These are phyloP conservation scores for Ogataea nakhonphanomensis DNA, from an alignment of 805 yeast genomes.

Conservation along the genomic window DNA sequence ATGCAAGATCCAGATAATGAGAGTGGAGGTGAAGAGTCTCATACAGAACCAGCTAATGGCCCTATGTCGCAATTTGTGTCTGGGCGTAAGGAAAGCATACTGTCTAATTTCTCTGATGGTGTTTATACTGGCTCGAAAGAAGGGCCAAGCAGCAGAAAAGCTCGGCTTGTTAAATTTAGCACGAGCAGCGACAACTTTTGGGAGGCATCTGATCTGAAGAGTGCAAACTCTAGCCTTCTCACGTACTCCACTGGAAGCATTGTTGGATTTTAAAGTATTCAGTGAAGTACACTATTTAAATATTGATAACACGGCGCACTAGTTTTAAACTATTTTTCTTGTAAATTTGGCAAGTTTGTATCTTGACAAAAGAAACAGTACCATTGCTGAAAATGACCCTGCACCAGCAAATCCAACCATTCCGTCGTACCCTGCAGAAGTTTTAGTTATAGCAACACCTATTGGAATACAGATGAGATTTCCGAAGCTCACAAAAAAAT, in stretches of 20 bases:
- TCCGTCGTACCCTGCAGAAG: constrained; percentile 28
- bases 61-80: constrained; percentile 2
- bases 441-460: constrained; percentile 34
- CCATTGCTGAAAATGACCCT: constrained; percentile 20
- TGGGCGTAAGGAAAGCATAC: constrained; percentile 16
- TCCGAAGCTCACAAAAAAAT: constrained; percentile 44
- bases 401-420: constrained; percentile 34
- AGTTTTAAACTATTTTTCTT: constrained; percentile 4
- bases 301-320: background rate
- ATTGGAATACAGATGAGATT: constrained; percentile 47
- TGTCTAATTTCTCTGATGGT: constrained; percentile 14
- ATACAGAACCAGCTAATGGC: constrained; percentile 12
- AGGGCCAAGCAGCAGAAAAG: constrained; percentile 3
- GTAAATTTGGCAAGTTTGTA: constrained; percentile 25
- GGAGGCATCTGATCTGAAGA: constrained; percentile 21
- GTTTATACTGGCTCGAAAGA: constrained; percentile 1
- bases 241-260: constrained; percentile 28
- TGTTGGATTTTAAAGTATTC: constrained; percentile 21
- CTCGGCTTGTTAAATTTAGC: constrained; percentile 2
- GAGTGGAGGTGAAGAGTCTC: constrained; percentile 4
- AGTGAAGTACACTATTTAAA: background rate
- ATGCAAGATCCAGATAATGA: constrained; percentile 9
- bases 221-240: constrained; percentile 25
- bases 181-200: constrained; percentile 20
- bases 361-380: constrained; percentile 20